Conservation (phyloP, 2,329 filamentous ascomycete species). For the Penicillium sclerotigenum region DNA sequence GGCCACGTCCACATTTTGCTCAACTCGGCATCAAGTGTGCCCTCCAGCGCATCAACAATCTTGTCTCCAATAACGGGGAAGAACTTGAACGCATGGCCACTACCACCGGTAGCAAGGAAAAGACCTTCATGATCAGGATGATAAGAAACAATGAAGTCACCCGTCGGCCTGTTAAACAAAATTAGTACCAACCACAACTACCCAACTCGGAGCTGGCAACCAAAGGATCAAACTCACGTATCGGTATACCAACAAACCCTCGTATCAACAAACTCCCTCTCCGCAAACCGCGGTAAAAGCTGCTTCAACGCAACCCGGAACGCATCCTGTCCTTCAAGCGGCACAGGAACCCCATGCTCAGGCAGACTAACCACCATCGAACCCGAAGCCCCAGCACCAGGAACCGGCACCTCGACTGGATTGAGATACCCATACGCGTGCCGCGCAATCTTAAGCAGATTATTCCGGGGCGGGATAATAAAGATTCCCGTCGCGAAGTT, state of each 20-base stretch:
- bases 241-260: conserved; percentile 75
- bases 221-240: conserved; percentile 45
- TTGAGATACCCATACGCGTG: conserved; percentile 66
- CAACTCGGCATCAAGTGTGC: conserved; percentile 42
- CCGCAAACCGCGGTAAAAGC: conserved; percentile 59
- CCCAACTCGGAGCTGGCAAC: not conserved
- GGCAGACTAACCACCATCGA: conserved; percentile 42
- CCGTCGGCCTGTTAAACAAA: conserved; percentile 47
- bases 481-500: conserved; percentile 53
- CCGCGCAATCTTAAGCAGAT: conserved; percentile 65
- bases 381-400: conserved; percentile 16
- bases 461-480: conserved; percentile 52
- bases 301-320: conserved; percentile 60
- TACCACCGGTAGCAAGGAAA: conserved; percentile 53
- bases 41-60: conserved; percentile 48
- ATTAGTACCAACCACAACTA: not conserved
- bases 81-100: conserved; percentile 55
- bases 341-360: conserved; percentile 37
- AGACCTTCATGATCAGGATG: conserved; percentile 57
- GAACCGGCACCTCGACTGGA: conserved; percentile 34
- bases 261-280: conserved; percentile 60
- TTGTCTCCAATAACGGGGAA: conserved; percentile 54
- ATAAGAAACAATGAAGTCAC: conserved; percentile 68
- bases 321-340: conserved; percentile 57
- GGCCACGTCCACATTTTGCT: conserved; percentile 45